Conservation (phyloP, 108 stramenopile species). For the Discostella pseudostelligera region DNA sequence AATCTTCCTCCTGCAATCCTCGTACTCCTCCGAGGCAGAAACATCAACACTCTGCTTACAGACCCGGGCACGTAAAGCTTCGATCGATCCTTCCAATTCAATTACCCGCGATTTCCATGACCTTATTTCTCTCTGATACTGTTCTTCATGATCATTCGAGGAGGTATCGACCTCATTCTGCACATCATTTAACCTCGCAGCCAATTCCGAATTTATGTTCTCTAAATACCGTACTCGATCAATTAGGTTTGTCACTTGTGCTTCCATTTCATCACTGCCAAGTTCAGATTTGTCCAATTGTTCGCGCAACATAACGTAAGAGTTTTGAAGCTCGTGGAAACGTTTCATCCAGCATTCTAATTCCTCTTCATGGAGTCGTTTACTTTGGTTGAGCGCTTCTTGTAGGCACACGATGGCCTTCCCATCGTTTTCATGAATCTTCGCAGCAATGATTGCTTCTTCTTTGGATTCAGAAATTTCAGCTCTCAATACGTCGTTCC, state of each 20-base stretch:
- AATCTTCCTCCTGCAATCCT: conserved; percentile 17
- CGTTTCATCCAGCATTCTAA: not conserved
- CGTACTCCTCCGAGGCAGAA: conserved; percentile 10
- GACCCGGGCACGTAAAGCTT: conserved; percentile 3
- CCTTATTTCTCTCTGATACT: conserved; percentile 13
- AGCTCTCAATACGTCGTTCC: too few relatives aligned
- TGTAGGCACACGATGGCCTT: conserved; percentile 6
- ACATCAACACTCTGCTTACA: conserved; percentile 1
- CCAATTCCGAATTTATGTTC: conserved; percentile 11
- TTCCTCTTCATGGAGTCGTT: not conserved
- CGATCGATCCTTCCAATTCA: conserved; percentile 14
- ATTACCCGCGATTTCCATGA: conserved; percentile 1
- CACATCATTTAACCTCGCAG: conserved; percentile 11
- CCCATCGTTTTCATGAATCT: conserved; percentile 1
- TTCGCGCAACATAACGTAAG: not conserved
- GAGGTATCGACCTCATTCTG: conserved; percentile 2
- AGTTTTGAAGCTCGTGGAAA: not conserved
- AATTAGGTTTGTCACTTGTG: conserved; percentile 10
- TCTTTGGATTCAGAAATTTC: conserved; percentile 7
- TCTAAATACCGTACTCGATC: conserved; percentile 18
- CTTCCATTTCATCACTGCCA: conserved; percentile 5
- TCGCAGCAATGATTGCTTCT: not conserved
- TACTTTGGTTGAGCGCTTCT: conserved; percentile 9
- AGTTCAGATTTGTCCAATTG: not conserved
- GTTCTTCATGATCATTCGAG: conserved; percentile 1